These are phyloP conservation scores for Astrephomene gubernaculifera DNA, from an alignment of 139 green algal species.

Conservation along the genomic window DNA sequence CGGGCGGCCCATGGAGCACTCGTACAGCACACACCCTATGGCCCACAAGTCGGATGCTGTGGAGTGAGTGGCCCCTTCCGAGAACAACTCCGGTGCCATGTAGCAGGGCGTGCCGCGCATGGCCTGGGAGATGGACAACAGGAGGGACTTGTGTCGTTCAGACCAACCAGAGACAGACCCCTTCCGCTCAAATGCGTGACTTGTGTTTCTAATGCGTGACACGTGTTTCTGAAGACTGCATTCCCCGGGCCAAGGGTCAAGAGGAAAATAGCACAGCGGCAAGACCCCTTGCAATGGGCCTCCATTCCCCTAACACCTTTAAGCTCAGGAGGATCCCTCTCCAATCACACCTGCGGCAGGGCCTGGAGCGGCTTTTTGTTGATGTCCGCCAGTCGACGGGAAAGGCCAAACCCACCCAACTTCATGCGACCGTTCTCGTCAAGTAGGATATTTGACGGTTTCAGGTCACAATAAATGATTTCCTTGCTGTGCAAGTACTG, in stretches of 20 bases:
- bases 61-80: conserved; percentile 83
- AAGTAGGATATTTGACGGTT: conserved; percentile 94
- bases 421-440: conserved; percentile 95
- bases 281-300: too few relatives aligned
- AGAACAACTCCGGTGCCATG: conserved; percentile 96
- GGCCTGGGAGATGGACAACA: too few relatives aligned
- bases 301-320: too few relatives aligned
- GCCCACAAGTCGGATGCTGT: conserved; percentile 91
- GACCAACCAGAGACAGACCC: too few relatives aligned
- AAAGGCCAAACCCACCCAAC: conserved; percentile 95
- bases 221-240: too few relatives aligned
- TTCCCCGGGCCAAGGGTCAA: too few relatives aligned
- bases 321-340: too few relatives aligned
- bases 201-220: too few relatives aligned
- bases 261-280: too few relatives aligned
- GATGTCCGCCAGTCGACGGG: conserved; percentile 79
- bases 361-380: conserved; percentile 77
- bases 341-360: conserved; percentile 53
- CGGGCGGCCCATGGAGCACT: conserved; percentile 86
- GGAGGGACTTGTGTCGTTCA: too few relatives aligned
- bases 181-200: too few relatives aligned
- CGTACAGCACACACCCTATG: conserved; percentile 95
- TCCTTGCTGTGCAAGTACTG: conserved; percentile 86
- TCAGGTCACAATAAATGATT: conserved; percentile 94
- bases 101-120: conserved; percentile 91